Base-by-base conservation (phyloP, 495 filamentous ascomycete genomes). In the Chlorociboria aeruginascens region DNA sequence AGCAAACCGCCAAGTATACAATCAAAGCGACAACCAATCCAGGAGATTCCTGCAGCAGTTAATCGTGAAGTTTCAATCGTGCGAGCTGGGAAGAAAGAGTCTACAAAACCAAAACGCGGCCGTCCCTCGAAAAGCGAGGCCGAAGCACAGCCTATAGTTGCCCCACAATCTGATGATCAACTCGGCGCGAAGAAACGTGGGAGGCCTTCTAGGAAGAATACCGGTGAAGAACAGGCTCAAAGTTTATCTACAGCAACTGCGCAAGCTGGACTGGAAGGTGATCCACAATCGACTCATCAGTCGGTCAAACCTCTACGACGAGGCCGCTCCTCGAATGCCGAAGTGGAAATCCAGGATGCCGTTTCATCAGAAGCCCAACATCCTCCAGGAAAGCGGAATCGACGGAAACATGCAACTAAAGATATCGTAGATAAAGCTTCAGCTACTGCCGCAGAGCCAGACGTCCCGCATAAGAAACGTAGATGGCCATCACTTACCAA, bases 1-100 rank as follows among this genome's bases (percentile, higher is more conserved):
- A 13, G 17, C 20, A 45, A 48, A 48, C 32, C 41, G 36, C 43
- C 45, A 31, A 31, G 7, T 25, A 32, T 40, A 16, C 13, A 12
- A 3, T 7, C 28, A 32, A 12, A 39, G 7, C 28, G 13, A 28
- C 40, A 36, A 40, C 16, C 29, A 20, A 45, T 45, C 8, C 35
- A 38, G 11, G 40, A 48, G 39, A 32, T 40, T 4, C n/a, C 41
- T 32, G 40, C 43, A 7, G 46, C 46, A 37, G 45, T 34, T 8
- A 48, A 54, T 41, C 11, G 36, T 17, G 51, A 30, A 28, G 16
- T 35, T 1, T 2, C 33, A 13, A 13, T 3, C 10, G 33, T 10
- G 10, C 33, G 10, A 35, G 33, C 33, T 43, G 40, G 9, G 8
- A 9, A 43, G 20, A 43, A 43, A 25, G 31, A 43, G 28, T 20